phyloP scores from a whole-genome alignment of 768 basidiomycete species.

The Sutorius australiensis region DNA sequence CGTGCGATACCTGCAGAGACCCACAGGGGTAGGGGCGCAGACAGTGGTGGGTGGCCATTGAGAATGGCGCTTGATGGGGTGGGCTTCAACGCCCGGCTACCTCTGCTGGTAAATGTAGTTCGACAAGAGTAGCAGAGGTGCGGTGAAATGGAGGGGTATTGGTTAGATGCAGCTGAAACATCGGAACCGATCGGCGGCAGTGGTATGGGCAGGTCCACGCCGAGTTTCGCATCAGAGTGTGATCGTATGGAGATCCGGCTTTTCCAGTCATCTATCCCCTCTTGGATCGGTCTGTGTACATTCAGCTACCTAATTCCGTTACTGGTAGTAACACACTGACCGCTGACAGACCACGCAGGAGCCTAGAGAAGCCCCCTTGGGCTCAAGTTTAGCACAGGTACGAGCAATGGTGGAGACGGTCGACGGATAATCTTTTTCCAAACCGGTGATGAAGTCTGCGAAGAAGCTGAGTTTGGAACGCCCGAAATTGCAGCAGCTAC shows the following conservation, averaged over 20 bases:
- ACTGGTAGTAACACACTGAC: conserved; percentile 32
- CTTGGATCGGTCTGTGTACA: conserved; percentile 54
- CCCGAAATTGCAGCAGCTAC: background rate
- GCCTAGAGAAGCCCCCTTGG: conserved; percentile 50
- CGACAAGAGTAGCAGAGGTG: conserved; percentile 63
- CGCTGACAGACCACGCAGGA: conserved; percentile 64
- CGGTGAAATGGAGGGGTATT: conserved; percentile 32
- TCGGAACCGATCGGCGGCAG: background rate
- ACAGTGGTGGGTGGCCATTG: conserved; percentile 8
- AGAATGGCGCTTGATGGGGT: background rate
- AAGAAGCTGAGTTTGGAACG: background rate
- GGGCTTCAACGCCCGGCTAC: conserved; percentile 39
- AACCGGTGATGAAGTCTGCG: conserved; percentile 72
- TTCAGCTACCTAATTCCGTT: background rate
- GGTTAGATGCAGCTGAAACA: background rate
- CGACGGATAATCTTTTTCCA: conserved; percentile 82
- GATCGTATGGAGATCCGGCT: conserved; percentile 67
- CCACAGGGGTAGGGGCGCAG: conserved; percentile 33
- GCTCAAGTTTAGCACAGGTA: conserved; percentile 73
- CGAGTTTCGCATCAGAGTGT: conserved; percentile 21
- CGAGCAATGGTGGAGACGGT: conserved; percentile 82
- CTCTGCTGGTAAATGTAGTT: conserved; percentile 56
- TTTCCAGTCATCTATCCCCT: conserved; percentile 70
- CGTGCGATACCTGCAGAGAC: conserved; percentile 11
- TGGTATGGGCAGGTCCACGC: conserved; percentile 11